phyloP scores from a whole-genome alignment of 208 protist species.

The Acanthamoeba lenticulata region DNA sequence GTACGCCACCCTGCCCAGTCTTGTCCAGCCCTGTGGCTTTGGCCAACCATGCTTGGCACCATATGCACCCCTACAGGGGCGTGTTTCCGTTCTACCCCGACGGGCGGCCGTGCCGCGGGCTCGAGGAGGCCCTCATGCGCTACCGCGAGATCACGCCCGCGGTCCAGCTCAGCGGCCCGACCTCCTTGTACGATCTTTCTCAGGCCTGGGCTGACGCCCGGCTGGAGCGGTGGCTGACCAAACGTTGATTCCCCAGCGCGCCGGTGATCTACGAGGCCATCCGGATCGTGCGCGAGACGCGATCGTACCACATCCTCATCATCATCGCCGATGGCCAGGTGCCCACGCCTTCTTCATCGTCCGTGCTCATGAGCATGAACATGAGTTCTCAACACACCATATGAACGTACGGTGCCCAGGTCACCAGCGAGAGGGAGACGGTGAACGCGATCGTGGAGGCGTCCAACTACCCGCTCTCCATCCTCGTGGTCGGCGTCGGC shows the following conservation, averaged over 20 bases:
- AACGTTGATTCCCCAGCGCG: neutral
- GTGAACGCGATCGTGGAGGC: slow-evolving; percentile 89
- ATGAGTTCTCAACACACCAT: neutral
- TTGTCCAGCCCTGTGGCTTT: too few species aligned
- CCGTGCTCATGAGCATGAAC: neutral
- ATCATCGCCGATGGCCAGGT: slow-evolving; percentile 76
- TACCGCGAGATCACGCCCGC: slow-evolving; percentile 64
- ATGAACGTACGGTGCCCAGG: neutral
- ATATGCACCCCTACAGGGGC: neutral
- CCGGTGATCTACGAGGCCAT: slow-evolving; percentile 48
- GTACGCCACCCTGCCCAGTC: neutral
- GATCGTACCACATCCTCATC: slow-evolving; percentile 72
- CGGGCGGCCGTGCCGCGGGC: slow-evolving; percentile 1
- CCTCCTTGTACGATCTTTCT: neutral
- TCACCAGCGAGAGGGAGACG: slow-evolving; percentile 75
- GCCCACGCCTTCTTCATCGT: neutral
- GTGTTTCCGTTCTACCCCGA: slow-evolving; percentile 30
- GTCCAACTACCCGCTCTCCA: slow-evolving; percentile 88
- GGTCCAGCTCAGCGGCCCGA: slow-evolving; percentile 19
- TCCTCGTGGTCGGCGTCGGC: slow-evolving; percentile 93
- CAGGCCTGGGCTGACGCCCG: neutral
- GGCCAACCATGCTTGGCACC: too few species aligned
- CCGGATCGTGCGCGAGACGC: neutral
- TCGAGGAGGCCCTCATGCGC: slow-evolving; percentile 49
- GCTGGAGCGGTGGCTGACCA: neutral